Evolutionary conservation across 2,329 filamentous ascomycete genomes (phyloP), one percentile per base, ranked within the genome.

Genomic region (Sclerotiophoma versabilis): DNA sequence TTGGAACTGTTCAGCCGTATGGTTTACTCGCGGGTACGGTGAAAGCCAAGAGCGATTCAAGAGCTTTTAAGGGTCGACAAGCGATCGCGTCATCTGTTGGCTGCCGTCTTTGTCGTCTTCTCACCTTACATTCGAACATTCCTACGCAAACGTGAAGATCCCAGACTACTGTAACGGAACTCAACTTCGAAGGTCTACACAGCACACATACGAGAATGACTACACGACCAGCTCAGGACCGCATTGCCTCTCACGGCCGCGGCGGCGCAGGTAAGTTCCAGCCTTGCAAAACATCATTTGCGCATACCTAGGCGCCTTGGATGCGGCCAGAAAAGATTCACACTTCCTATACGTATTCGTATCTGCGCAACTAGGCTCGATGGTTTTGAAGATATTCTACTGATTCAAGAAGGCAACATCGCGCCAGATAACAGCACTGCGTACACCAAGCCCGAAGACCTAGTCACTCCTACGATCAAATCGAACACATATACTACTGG

Each of bases 401-500:
- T 59, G 57, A 65, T 57, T 33, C 15, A 15, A 22, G n/a, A 62
- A 77, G 81, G 81, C 62, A 83, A 83, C 72, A 79, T 83, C 54
- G 75, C 69, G 50, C 73, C 73, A 36, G 73, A 76, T 22, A 71
- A 74, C 41, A 65, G 68, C 44, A 68, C 66, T 46, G 68, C 65
- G 41, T 60, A 67, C 42, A 62, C 72, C 41, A 68, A 71, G 42
- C 60, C 74, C 53, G 78, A 84, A 60, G 90, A 93, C 69, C 85
- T 96, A 59, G 80, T 88, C 67, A 96, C 92, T 1, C 93, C 93
- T 1, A 89, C 86, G 11, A 85, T 98, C 71, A 96, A 96, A 79
- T 84, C 84, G 39, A 79, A 89, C n/a, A 81, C 91, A 62, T 92
- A 93, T 71, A 96, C 93, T 17, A 97, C 93, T 3, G 93, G 93